These are phyloP conservation scores for Aeschynomene evenia DNA, from an alignment of 306 rosid species.

Conservation along the genomic window DNA sequence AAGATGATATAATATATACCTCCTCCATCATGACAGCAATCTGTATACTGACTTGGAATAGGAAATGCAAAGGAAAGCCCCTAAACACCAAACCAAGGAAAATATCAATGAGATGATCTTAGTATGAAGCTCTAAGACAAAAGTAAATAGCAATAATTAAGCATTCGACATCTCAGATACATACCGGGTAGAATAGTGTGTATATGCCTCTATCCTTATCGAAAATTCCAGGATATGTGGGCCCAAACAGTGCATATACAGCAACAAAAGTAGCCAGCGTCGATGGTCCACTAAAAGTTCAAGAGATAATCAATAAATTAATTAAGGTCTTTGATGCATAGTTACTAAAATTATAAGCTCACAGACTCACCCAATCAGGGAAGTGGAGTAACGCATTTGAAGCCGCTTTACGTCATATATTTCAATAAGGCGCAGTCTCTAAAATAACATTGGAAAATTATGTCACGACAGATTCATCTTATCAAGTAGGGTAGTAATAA, in stretches of 20 bases:
- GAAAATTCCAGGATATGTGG: slow-evolving; percentile 89
- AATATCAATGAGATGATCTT: slow-evolving; percentile 10
- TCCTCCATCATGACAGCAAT: slow-evolving; percentile 84
- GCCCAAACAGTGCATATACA: slow-evolving; percentile 93
- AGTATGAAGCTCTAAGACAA: not conserved
- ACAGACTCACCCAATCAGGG: slow-evolving; percentile 79
- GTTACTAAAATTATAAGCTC: slow-evolving; percentile 8
- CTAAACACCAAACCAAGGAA: slow-evolving; percentile 42
- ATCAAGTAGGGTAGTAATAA: slow-evolving; percentile 15
- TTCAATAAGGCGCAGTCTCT: slow-evolving; percentile 97
- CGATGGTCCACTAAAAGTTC: slow-evolving; percentile 71
- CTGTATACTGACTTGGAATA: slow-evolving; percentile 88
- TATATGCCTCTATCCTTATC: slow-evolving; percentile 89
- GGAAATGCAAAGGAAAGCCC: slow-evolving; percentile 99
- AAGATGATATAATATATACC: slow-evolving; percentile 46
- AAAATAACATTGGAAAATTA: slow-evolving; percentile 25
- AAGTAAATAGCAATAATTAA: not conserved
- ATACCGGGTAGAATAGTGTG: slow-evolving; percentile 91
- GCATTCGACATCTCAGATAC: slow-evolving; percentile 30
- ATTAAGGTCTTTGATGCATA: not conserved
- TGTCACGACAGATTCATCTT: slow-evolving; percentile 15
- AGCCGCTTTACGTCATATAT: slow-evolving; percentile 92
- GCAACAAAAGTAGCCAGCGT: slow-evolving; percentile 90
- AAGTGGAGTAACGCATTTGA: slow-evolving; percentile 93
- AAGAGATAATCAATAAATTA: slow-evolving; percentile 26